phyloP scores from a whole-genome alignment of 768 basidiomycete species.

The Panaeolus cyanescens region DNA sequence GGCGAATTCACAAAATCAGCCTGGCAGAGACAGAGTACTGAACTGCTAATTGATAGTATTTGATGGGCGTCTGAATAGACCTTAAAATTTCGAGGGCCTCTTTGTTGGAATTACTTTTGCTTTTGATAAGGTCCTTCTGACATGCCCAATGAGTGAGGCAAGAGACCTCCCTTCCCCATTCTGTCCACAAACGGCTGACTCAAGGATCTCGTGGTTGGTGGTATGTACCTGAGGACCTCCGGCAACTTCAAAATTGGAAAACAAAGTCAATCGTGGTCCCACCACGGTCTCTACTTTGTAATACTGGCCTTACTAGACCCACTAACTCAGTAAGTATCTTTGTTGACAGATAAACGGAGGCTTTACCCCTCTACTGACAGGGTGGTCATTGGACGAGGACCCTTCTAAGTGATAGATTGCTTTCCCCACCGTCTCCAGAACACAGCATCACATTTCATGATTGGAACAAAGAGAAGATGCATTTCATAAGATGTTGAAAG shows the following conservation, averaged over 20 bases:
- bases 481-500: not conserved
- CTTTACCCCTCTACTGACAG: too few species aligned
- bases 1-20: not conserved
- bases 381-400: not conserved
- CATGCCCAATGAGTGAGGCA: not conserved
- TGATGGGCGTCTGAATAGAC: not conserved
- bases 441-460: not conserved
- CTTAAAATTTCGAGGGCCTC: not conserved
- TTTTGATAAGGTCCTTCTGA: slow-evolving; percentile 1
- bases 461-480: not conserved
- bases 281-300: not conserved
- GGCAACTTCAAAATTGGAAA: not conserved
- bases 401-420: not conserved
- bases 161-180: not conserved
- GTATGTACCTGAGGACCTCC: slow-evolving; percentile 1
- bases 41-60: not conserved
- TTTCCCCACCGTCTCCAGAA: not conserved
- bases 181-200: not conserved
- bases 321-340: too few species aligned
- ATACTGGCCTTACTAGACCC: not conserved
- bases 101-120: not conserved
- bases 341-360: not conserved
- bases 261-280: not conserved
- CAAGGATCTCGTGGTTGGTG: not conserved
- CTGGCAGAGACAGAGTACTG: not conserved